These are phyloP conservation scores for Triticum aestivum DNA, from an alignment of 176 grass and related monocot genomes.

Conservation along the genomic window DNA sequence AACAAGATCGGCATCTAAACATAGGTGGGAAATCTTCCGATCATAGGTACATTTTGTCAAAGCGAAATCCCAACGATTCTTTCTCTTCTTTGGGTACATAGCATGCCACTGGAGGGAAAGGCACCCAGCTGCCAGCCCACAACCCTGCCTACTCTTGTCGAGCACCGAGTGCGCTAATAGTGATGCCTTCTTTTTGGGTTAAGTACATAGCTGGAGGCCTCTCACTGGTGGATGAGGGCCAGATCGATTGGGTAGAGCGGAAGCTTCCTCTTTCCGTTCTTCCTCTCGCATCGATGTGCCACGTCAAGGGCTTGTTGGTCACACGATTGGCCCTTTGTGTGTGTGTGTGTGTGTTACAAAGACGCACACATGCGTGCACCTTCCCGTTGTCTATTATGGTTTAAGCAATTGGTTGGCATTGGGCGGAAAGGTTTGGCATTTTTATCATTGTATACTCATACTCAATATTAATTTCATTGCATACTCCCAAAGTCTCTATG, in stretches of 20 bases:
- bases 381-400: not conserved
- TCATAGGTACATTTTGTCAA: not conserved
- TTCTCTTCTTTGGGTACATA: not conserved
- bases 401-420: not conserved
- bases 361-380: not conserved
- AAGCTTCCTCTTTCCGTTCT: not conserved
- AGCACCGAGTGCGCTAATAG: not conserved
- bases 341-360: no score
- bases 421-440: not conserved
- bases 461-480: no score
- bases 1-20: conserved; percentile 37
- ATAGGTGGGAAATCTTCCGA: not conserved
- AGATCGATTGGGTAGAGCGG: not conserved
- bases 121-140: no score
- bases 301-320: no score
- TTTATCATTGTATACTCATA: no score
- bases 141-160: no score
- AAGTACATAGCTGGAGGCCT: not conserved
- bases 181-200: not conserved
- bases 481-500: no score
- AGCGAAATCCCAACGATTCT: conserved; percentile 19
- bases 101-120: not conserved
- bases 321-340: no score
- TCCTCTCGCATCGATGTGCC: not conserved
- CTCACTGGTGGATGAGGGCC: not conserved